Conservation (phyloP, 805 yeast species). For the Scheffersomyces coipomensis region DNA sequence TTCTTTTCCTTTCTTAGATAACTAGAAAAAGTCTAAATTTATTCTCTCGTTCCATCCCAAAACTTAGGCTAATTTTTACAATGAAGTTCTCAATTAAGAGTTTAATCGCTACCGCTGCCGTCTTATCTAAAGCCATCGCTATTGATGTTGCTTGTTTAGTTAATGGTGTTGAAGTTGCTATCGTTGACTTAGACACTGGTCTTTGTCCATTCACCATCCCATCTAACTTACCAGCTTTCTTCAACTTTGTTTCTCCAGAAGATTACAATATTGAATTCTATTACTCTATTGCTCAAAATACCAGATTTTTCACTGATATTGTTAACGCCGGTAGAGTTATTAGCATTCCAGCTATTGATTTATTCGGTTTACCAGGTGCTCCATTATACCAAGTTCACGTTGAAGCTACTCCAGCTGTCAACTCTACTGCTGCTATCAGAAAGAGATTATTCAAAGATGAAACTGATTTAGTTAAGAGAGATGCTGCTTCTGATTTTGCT, state of each 20-base stretch:
- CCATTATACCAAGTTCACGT: slow-evolving; percentile 29
- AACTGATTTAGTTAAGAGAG: slow-evolving; percentile 27
- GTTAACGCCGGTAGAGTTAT: slow-evolving; percentile 31
- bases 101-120: slow-evolving; percentile 9
- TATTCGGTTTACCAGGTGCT: slow-evolving; percentile 20
- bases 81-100: slow-evolving; percentile 8
- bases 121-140: slow-evolving; percentile 26
- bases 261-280: slow-evolving; percentile 35
- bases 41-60: slow-evolving; percentile 2
- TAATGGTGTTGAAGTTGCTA: slow-evolving; percentile 28
- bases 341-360: slow-evolving; percentile 27
- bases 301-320: slow-evolving; percentile 34
- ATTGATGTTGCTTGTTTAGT: slow-evolving; percentile 36
- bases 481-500: slow-evolving; percentile 28
- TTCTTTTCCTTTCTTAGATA: neutral
- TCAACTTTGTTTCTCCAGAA: slow-evolving; percentile 23
- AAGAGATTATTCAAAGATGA: slow-evolving; percentile 32
- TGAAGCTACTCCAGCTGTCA: slow-evolving; percentile 25
- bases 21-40: slow-evolving; percentile 1
- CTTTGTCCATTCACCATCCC: slow-evolving; percentile 38
- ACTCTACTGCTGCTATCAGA: slow-evolving; percentile 41
- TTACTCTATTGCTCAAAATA: slow-evolving; percentile 23
- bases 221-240: slow-evolving; percentile 21
- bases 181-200: slow-evolving; percentile 41
- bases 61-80: neutral